These are phyloP conservation scores for Beauveria sp. DNA, from an alignment of 2,329 filamentous ascomycete species.

Conservation along the genomic window DNA sequence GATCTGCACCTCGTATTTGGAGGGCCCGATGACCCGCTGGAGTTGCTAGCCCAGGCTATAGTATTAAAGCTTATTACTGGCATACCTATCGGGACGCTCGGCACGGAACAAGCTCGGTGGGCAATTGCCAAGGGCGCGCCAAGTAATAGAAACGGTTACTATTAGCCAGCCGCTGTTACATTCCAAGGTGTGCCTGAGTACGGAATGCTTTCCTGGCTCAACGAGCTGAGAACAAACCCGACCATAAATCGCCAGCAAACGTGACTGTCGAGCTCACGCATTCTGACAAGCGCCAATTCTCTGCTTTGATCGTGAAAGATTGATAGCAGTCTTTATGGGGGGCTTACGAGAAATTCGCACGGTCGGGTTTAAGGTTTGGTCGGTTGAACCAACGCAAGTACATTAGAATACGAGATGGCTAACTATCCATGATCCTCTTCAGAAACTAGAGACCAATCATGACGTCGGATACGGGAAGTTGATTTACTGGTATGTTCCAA, in stretches of 20 bases:
- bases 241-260: too few species aligned
- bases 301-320: background rate
- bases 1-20: background rate
- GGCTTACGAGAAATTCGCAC: background rate
- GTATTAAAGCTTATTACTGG: background rate
- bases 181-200: too few species aligned
- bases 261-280: background rate
- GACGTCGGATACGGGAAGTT: background rate
- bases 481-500: background rate
- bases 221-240: background rate
- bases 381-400: background rate
- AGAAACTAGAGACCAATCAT: background rate
- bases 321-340: background rate
- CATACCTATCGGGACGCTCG: too few species aligned
- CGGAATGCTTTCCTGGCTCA: background rate
- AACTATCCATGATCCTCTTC: background rate
- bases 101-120: too few species aligned
- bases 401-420: background rate
- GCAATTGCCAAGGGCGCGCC: too few species aligned
- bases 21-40: background rate
- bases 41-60: background rate
- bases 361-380: background rate
- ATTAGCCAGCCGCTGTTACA: too few species aligned
- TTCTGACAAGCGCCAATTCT: background rate
- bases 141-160: too few species aligned